Evolutionary conservation across 192 early-diverging fungal genomes (phyloP), one percentile per base, ranked within the genome.

Genomic region (Coemansia sp.): DNA sequence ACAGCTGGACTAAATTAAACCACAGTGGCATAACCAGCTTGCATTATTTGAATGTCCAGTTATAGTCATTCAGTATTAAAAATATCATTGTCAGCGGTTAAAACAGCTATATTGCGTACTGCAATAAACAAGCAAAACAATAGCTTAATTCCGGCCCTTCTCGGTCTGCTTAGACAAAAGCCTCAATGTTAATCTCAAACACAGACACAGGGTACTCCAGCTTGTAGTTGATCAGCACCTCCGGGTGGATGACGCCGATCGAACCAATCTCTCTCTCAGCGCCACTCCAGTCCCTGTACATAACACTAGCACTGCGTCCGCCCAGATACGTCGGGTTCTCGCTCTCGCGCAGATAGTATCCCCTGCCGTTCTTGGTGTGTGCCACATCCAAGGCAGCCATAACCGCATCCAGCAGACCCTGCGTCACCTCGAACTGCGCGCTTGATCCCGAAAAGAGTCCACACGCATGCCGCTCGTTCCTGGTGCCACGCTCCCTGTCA

Each of bases 101-200:
- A n/a, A n/a, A n/a, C n/a, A n/a, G n/a, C n/a, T n/a, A n/a, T n/a
- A n/a, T n/a, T n/a, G n/a, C n/a, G n/a, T n/a, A n/a, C n/a, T n/a
- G n/a, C n/a, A n/a, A n/a, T n/a, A n/a, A n/a, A n/a, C n/a, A n/a
- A n/a, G n/a, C n/a, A n/a, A n/a, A n/a, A n/a, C n/a, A 32, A 32
- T 32, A 32, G 32, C 32, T 4, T 32, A 32, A 32, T 32, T 32
- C 32, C 32, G 4, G 32, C 13, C 13, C 48, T 18, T 18, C n/a
- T 18, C 23, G 6, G 7, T 19, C n/a, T 7, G 48, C 70, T 86
- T 86, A 98, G 63, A 99, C 78, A 87, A 99, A 97, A 40, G 89
- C 92, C 85, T 98, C 98, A 50, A 99, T 81, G 82, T 95, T 93
- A 77, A 99, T 89, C 85, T 99, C 98, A 66, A 99, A 76, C 41